Evolutionary conservation across 257 asterid species (phyloP), one percentile per base, ranked within the genome.

Genomic region (Rhazya stricta): DNA sequence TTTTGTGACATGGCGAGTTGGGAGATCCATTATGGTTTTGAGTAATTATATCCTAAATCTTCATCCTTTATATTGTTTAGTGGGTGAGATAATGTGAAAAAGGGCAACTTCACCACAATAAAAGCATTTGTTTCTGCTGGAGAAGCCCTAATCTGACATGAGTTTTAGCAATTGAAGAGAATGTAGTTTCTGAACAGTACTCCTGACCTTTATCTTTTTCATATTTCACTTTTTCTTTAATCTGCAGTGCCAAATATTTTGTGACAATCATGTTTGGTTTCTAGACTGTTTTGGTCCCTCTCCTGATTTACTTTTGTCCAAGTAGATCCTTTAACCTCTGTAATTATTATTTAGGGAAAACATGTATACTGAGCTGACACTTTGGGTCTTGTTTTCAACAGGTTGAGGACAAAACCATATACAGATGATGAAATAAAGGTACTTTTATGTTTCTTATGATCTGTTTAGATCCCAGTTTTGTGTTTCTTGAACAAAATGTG

Each of bases 391-490:
- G 50, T 77, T 78, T 81, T 75, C 86, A 27, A 80, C 84, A 93
- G 97, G 90, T 79, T 77, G 78, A 89, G 97, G 88, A 81, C 82
- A 72, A 83, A 84, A 21, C 97, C 95, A 9, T 94, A 90, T 84
- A 84, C 97, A 2, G 97, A 91, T 74, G 86, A 85, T 16, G 97
- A 93, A 84, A 91, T 94, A 75, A 94, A 92, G 98, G 98, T 94
- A 87, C 42, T 32, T 18, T 39, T 53, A 0, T 66, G 27, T 53
- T 34, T 34, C 61, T 54, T 63, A 58, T 58, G 54, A 56, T 15
- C 46, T 50, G 27, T 41, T 32, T 32, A 6, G 32, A 73, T n/a
- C 30, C 45, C 56, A 23, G 34, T 9, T 70, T 60, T 60, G 21
- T 36, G 48, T 66, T 66, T 16, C 46, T 36, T 11, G 8, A 36